Percentiles rank a stretch among this genome's conserved stretches.
Evolutionary conservation across 164 flowering plant species (phyloP).

Genomic region (Sextonia rubra): DNA sequence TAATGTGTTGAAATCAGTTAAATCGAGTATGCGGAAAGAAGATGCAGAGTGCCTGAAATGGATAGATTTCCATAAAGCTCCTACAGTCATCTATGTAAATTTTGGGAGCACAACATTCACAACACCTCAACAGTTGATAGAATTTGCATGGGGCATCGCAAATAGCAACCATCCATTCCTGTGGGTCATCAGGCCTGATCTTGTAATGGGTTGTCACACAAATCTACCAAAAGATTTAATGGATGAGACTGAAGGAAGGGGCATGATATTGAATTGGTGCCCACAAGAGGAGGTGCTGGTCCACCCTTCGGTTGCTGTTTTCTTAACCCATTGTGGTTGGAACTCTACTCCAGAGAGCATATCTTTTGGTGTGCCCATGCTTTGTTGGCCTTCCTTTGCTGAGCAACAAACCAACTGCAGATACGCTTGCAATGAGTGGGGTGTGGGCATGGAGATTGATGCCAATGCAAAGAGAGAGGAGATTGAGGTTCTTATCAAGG

Average conservation of each 20-base stretch:
- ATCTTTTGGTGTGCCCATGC: constrained; percentile 7
- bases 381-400: constrained; percentile 6
- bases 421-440: constrained; percentile 8
- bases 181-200: constrained; percentile 20
- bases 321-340: constrained; percentile 11
- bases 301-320: constrained; percentile 7
- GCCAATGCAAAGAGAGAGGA: constrained; percentile 1
- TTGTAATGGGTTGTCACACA: constrained; percentile 17
- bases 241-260: constrained; percentile 15
- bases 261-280: constrained; percentile 15
- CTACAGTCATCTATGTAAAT: constrained; percentile 25
- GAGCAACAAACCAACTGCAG: constrained; percentile 9
- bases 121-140: constrained; percentile 19
- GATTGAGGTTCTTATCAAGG: background rate
- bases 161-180: constrained; percentile 26
- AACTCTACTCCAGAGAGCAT: constrained; percentile 8
- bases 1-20: background rate
- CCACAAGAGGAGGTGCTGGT: constrained; percentile 14
- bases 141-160: constrained; percentile 36
- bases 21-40: constrained; percentile 17
- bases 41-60: constrained; percentile 20
- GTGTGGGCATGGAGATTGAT: constrained; percentile 12
- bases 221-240: constrained; percentile 18
- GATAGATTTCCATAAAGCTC: constrained; percentile 14
- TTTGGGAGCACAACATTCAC: constrained; percentile 24